Base-by-base conservation (phyloP, 768 basidiomycete species). In the Calvatia gigantea region DNA sequence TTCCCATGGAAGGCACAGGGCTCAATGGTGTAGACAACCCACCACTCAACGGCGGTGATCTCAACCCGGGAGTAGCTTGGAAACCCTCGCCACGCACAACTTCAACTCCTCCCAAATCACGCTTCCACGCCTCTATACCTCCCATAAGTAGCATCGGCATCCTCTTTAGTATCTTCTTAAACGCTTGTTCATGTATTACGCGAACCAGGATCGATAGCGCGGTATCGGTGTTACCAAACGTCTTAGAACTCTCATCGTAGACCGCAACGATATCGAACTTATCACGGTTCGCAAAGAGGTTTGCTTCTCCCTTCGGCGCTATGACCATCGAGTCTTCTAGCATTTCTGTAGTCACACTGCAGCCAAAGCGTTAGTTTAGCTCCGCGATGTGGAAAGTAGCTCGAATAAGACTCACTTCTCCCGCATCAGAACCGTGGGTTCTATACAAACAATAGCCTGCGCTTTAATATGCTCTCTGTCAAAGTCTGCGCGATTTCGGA, bases 201-300 rank as follows among this genome's bases (percentile, higher is more conserved):
- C 80, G 75, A 51, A 85, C 75, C 21, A 95, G 78, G 17, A 75
- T 66, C 1, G 81, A 75, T n/a, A 89, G 66, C 0, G 85, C 81
- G 0, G 83, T 75, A 8, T 74, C 74, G 17, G 73, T 67, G 2
- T 70, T 67, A 2, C 77, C 80, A 49, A 83, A 77, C 15, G 74
- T 68, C 51, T 80, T 75, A 43, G 90, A 85, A 28, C 75, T 68
- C 47, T 79, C 64, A 68, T 98, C 95, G 68, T 94, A 94, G 3
- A 98, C 73, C 14, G 87, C 90, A 23, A 99, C 84, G 19, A 95
- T 69, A 61, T 97, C 94, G 66, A 91, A 96, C 62, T 89, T 87
- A 64, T 94, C 83, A 37, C 96, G 89, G 58, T 92, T 89, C 38
- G 73, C 68, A 68, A 98, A 98, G n/a, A 89, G 75, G 2, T 77